A percentile compares a stretch with the other conserved stretches of the same genome.
Evolutionary conservation across 306 rosid genomes (phyloP).

Genomic region (Quercus dentata): DNA sequence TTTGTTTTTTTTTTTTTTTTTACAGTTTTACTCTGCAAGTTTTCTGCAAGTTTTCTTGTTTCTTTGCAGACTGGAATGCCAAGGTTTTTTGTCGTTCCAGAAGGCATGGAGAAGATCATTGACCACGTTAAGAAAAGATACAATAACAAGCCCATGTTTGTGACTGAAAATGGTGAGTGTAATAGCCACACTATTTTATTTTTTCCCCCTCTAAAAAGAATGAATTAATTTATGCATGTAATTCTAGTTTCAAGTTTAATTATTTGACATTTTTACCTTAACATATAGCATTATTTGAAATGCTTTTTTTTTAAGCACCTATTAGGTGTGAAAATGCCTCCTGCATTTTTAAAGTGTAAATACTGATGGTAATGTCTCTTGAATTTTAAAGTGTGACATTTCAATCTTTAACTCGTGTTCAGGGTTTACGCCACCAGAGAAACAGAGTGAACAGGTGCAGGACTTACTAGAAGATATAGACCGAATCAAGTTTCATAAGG

Average conservation of each 20-base stretch:
- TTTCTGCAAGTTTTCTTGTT: not conserved
- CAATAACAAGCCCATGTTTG: constrained; percentile 45
- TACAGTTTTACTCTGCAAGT: not conserved
- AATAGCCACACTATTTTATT: not conserved
- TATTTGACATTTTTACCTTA: not conserved
- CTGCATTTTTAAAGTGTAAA: too few species aligned
- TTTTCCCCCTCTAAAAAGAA: too few species aligned
- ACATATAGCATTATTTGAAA: not conserved
- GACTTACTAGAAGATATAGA: constrained; percentile 40
- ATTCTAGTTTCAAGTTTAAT: constrained; percentile 3
- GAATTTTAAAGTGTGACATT: not conserved
- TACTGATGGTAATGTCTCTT: not conserved
- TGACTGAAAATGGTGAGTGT: constrained; percentile 68
- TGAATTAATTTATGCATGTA: not conserved
- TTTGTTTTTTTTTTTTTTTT: not conserved
- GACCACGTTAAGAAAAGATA: constrained; percentile 53
- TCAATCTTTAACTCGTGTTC: constrained; percentile 6
- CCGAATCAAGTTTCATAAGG: constrained; percentile 48
- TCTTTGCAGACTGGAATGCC: constrained; percentile 46
- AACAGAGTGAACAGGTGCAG: constrained; percentile 2
- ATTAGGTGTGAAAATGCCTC: too few species aligned
- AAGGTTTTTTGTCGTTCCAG: constrained; percentile 58
- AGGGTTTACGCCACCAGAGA: constrained; percentile 36
- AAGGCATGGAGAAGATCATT: constrained; percentile 48
- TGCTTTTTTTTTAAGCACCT: too few species aligned